Evolutionary conservation across 305 asterid species (phyloP), one percentile per base, ranked within the genome.

Genomic region (Fraxinus nigra): DNA sequence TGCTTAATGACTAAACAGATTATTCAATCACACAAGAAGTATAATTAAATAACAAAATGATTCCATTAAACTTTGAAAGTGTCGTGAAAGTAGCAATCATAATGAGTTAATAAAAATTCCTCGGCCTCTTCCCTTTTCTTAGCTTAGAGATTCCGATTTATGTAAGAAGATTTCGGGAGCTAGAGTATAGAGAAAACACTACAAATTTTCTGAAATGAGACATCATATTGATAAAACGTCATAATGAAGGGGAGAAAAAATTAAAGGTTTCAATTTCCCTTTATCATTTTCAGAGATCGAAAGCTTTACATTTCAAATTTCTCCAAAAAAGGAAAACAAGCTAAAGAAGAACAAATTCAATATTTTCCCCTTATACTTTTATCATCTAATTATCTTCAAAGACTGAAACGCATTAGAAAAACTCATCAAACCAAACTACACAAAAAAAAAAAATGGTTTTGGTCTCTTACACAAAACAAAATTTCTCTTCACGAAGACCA

Each of bases 1-100:
- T 48, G 77, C 65, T 54, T 72, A 51, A 77, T 81, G 75, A 78
- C 85, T 51, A 22, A 78, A 78, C 72, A 63, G 72, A 63, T 26
- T 65, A 22, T 3, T 26, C 6, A 26, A 38, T 63, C 69, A 6
- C 26, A 7, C 69, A 33, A 14, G 79, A 79, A 69, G 67, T 76
- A 81, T 7, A 48, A 51, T 51, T 51, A 5, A 54, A n/a, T 54
- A n/a, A 5, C 2, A 51, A 38, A 77, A 72, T 11, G 56, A 35
- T 80, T 72, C 43, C 80, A 20, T 22, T 51, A 48, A 43, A 82
- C 76, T 72, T 63, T 65, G 61, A 28, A 48, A 48, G 7, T 80
- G 54, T 48, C 77, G 75, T 76, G 72, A 79, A 81, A 73, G 83
- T 20, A 16, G 74, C 18, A 22, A 80, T 70, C 37, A 34, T 20